A percentile compares a stretch with the other conserved stretches of the same genome.
Conservation (phyloP, 306 rosid species). For the Fragaria vesca region DNA sequence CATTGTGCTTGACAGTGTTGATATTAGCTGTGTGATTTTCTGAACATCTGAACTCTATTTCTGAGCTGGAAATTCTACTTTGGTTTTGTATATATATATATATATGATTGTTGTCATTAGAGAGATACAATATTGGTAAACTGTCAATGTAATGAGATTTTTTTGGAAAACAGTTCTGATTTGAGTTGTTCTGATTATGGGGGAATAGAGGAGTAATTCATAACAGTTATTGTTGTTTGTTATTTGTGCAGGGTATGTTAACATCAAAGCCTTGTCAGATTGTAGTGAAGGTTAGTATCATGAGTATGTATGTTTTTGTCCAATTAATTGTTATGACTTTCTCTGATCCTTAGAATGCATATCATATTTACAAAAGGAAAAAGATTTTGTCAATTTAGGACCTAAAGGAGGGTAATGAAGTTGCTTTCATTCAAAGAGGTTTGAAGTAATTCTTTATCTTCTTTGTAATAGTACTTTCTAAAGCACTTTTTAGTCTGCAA, state of each 20-base stretch:
- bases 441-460: not conserved
- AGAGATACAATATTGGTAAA: constrained; percentile 2
- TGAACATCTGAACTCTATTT: not conserved
- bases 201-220: constrained; percentile 13
- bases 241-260: constrained; percentile 53
- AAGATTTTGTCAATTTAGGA: not conserved
- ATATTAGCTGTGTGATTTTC: not conserved
- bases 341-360: not conserved
- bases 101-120: constrained; percentile 4
- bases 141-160: not conserved
- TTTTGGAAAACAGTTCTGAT: not conserved
- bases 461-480: not conserved
- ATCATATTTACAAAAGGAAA: not conserved
- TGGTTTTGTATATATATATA: not conserved
- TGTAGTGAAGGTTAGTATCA: constrained; percentile 60
- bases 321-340: not conserved
- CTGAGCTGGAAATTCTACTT: not conserved
- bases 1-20: not conserved
- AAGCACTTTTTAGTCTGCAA: not conserved
- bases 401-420: not conserved
- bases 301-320: not conserved
- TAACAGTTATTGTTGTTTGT: constrained; percentile 19
- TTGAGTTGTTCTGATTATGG: not conserved
- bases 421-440: not conserved
- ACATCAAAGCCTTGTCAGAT: constrained; percentile 62